Base-by-base conservation (phyloP, 2,329 filamentous ascomycete species). In the Shiraia sp. region DNA sequence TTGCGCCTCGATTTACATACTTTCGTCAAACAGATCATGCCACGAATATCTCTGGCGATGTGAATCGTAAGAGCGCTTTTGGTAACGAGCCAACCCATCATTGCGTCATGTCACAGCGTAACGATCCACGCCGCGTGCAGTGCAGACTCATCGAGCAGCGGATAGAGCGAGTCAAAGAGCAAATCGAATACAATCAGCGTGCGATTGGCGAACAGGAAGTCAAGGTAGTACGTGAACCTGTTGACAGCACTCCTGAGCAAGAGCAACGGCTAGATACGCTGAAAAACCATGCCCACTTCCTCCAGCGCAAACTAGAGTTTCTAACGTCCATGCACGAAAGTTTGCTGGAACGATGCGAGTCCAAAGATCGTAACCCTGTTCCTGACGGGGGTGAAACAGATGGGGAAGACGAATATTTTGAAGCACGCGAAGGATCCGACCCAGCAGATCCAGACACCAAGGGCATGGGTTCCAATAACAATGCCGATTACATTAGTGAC, bases 11-110 rank as follows among this genome's bases (percentile, higher is more conserved):
- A 1, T 88, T 99, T 61, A 97, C 93, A 0, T 99, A 99, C 69
- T 96, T 96, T 75, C 83, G 93, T 23, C 90, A 99, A 70, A 99
- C 93, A 1, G 93, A 99, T 58, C 93, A 96, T 64, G 84, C 83
- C 12, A 85, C 88, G 45, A 80, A 83, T 15, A 90, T 90, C 47
- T 82, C 84, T 35, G 86, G 87, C n/a, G 89, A 95, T 57, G 81
- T 87, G 7, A 85, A 88, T 40, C 79, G 90, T 28, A 90, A 85
- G 10, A 97, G 91, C 66, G 85, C 88, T 0, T 99, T 99, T 66
- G 95, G 93, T 9, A 81, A 95, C 36, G 93, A 99, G 66, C 86
- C 88, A 1, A 96, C 92, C 0, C 95, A 99, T 69, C 84, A 89
- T 52, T 99, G 95, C 70, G 89, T 95, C 59, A 96, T 99, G 88